These are phyloP conservation scores for Suillus variegatus DNA, from an alignment of 768 basidiomycete species.

Conservation along the genomic window DNA sequence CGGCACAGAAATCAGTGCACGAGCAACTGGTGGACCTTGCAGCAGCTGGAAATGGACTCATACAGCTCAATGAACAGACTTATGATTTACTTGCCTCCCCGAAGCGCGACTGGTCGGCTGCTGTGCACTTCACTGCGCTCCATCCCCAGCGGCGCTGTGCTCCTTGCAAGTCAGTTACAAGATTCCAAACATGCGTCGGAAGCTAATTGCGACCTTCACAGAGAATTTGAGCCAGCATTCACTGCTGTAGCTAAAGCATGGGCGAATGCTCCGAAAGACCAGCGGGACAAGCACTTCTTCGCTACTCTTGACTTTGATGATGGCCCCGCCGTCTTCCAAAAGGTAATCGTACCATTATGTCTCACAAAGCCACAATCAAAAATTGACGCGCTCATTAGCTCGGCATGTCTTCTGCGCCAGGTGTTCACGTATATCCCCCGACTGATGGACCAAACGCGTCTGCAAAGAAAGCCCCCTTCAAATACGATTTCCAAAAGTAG, in stretches of 20 bases:
- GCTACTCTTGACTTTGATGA: slow-evolving; percentile 88
- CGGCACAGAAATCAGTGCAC: slow-evolving; percentile 33
- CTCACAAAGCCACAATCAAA: background rate
- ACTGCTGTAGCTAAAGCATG: slow-evolving; percentile 84
- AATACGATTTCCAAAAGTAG: slow-evolving; percentile 81
- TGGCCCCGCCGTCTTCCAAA: slow-evolving; percentile 74
- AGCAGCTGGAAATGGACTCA: slow-evolving; percentile 70
- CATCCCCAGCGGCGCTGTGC: slow-evolving; percentile 76
- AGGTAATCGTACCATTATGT: slow-evolving; percentile 44
- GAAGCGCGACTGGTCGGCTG: slow-evolving; percentile 84
- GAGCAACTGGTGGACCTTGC: slow-evolving; percentile 72
- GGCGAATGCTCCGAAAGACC: slow-evolving; percentile 55
- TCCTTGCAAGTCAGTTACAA: slow-evolving; percentile 82
- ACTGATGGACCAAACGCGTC: slow-evolving; percentile 65
- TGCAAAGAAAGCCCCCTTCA: slow-evolving; percentile 46
- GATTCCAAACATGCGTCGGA: background rate
- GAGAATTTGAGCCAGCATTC: slow-evolving; percentile 86
- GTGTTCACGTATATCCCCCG: slow-evolving; percentile 76
- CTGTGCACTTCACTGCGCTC: slow-evolving; percentile 87
- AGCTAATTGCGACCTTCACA: slow-evolving; percentile 31
- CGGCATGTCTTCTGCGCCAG: slow-evolving; percentile 80
- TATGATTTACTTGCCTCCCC: slow-evolving; percentile 79
- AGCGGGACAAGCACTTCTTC: slow-evolving; percentile 89
- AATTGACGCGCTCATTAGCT: slow-evolving; percentile 51
- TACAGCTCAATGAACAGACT: slow-evolving; percentile 71